Evolutionary conservation across 257 asterid genomes (phyloP), one percentile per base, ranked within the genome.

Genomic region (Solanum pinnatisectum): DNA sequence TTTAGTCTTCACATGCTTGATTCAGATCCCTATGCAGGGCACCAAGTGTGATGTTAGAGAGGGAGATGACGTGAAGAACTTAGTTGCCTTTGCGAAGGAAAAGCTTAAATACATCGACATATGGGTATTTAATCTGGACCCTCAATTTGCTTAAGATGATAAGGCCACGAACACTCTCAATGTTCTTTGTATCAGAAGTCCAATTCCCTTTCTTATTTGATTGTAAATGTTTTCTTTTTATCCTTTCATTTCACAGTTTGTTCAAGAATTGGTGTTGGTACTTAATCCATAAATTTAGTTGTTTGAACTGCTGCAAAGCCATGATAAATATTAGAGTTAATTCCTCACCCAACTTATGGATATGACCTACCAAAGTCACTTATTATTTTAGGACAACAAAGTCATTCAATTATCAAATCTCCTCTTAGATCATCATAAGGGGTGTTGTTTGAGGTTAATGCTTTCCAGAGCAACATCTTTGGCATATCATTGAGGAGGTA

Each of bases 1-100:
- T 79, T 44, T 44, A 16, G 18, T 44, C 67, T 79, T 81, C 20
- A 46, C 42, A 49, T 81, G 68, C 68, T 81, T 81, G 25, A 81
- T 30, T 87, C 71, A 32, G 44, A 79, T 90, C 73, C 84, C 84
- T 83, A 60, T 92, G 92, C 98, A 96, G 99, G 99, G 99, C 60
- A 95, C 95, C 90, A 91, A 89, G 30, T 96, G 99, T 88, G 99
- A 96, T 89, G 98, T 96, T 89, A 92, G 96, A 90, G 92, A 93
- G 73, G 96, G 98, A 40, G 89, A 90, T 1, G 94, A 92, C 68
- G 98, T 96, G 88, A 95, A 92, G 94, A 93, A 91, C 84, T 91
- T 96, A 90, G 98, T 95, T 89, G 86, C 93, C 78, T 96, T 95
- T 93, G 95, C 98, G 3, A 94, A 95, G 88, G 91, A 93, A 85